phyloP scores from a whole-genome alignment of 306 rosid genomes.

The peach (Prunus persica) region Prunus_persica_NCBIv2 NC_034016.1:13552501-13553000 shows the following conservation, averaged over 20 bases:
- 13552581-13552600: background rate
- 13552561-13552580: background rate
- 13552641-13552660: background rate
- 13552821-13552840: background rate
- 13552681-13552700: background rate
- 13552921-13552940: background rate
- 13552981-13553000: background rate
- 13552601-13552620: background rate
- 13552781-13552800: background rate
- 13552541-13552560: background rate
- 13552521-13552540: background rate
- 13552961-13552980: conserved; percentile 2
- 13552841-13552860: background rate
- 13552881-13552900: no score
- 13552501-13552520: background rate
- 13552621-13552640: background rate
- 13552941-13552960: background rate
- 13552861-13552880: background rate
- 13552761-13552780: background rate
- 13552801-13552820: background rate
- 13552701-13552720: background rate
- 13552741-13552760: background rate
- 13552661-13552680: background rate
- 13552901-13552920: background rate
- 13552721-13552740: background rate